Percentiles rank a stretch among this genome's conserved stretches.
Evolutionary conservation across 371 early-diverging fungal species (phyloP).

Genomic region (Lichtheimia hyalospora): DNA sequence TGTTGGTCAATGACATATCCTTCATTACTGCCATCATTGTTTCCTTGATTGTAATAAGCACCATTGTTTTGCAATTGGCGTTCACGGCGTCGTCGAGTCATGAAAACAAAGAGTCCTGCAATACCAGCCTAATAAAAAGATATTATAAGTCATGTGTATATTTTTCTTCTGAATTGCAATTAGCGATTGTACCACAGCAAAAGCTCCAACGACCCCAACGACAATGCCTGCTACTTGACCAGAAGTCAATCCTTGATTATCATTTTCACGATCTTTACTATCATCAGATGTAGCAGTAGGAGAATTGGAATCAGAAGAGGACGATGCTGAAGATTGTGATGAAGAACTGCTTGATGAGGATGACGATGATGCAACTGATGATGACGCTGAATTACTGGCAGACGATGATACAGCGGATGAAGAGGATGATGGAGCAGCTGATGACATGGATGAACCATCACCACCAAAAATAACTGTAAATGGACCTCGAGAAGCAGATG

Average conservation of each 20-base stretch:
- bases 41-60: not conserved
- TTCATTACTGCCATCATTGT: not conserved
- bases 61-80: not conserved
- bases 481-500: slow-evolving; percentile 3
- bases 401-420: not conserved
- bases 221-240: slow-evolving; percentile 14
- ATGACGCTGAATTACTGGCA: not conserved
- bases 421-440: not conserved
- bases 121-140: slow-evolving; percentile 1
- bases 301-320: not conserved
- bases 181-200: slow-evolving; percentile 1
- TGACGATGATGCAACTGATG: not conserved
- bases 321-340: not conserved
- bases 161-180: not conserved
- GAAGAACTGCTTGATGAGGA: not conserved
- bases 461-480: slow-evolving; percentile 4
- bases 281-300: not conserved
- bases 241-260: not conserved
- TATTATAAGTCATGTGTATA: not conserved
- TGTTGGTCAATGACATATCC: slow-evolving; percentile 6
- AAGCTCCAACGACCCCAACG: slow-evolving; percentile 10
- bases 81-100: not conserved
- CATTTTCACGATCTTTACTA: not conserved
- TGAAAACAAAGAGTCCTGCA: slow-evolving; percentile 5
- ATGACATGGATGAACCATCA: not conserved